phyloP scores from a whole-genome alignment of 1,139 yeast genomes.

The Yamadazyma taylorii region DNA sequence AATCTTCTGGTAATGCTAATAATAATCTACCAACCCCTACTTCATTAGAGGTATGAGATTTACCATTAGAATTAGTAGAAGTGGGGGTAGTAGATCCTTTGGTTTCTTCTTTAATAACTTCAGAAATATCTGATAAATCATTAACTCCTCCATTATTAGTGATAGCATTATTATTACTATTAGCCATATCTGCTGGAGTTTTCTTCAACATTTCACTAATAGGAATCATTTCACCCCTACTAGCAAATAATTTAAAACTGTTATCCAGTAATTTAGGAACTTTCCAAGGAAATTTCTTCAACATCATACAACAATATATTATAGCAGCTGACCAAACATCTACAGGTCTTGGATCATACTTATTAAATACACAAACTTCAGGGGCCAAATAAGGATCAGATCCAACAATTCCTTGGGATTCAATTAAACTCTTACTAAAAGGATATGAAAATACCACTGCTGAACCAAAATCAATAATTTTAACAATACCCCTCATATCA shows the following conservation, averaged over 20 bases:
- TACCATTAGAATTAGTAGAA: slow-evolving; percentile 27
- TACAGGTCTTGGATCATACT: slow-evolving; percentile 88
- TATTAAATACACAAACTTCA: slow-evolving; percentile 80
- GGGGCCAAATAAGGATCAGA: slow-evolving; percentile 95
- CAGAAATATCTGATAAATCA: slow-evolving; percentile 34
- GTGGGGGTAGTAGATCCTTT: no score
- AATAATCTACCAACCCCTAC: slow-evolving; percentile 70
- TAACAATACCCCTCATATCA: slow-evolving; percentile 79
- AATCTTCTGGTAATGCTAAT: slow-evolving; percentile 68
- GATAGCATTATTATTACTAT: slow-evolving; percentile 1
- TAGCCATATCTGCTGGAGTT: slow-evolving; percentile 28
- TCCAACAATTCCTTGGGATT: slow-evolving; percentile 89
- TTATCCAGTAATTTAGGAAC: slow-evolving; percentile 86
- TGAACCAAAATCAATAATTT: slow-evolving; percentile 90
- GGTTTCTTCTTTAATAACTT: slow-evolving; percentile 16
- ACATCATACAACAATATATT: slow-evolving; percentile 90
- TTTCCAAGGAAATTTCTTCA: slow-evolving; percentile 95
- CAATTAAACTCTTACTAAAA: slow-evolving; percentile 74
- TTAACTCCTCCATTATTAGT: slow-evolving; percentile 16
- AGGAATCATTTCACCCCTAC: slow-evolving; percentile 46
- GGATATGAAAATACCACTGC: slow-evolving; percentile 94
- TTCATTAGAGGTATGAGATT: slow-evolving; percentile 54
- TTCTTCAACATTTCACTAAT: slow-evolving; percentile 41
- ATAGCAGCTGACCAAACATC: slow-evolving; percentile 96
- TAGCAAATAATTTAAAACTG: slow-evolving; percentile 69